Conservation (phyloP, 2,329 filamentous ascomycete species). For the Zymoseptoria crescenta region DNA sequence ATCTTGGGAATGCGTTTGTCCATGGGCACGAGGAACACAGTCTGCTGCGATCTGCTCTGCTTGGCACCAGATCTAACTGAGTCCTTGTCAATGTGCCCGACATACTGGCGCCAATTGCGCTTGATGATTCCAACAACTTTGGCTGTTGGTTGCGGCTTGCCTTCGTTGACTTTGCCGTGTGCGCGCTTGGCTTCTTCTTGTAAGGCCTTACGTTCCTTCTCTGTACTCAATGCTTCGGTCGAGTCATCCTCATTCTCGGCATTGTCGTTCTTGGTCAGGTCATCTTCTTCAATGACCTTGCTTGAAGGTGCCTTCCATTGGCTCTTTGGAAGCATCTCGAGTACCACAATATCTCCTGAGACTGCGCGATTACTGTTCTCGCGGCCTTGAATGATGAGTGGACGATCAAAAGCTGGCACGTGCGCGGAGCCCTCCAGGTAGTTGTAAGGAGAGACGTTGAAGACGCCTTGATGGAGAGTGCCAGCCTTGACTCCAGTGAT, state of each 20-base stretch:
- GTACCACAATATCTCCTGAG: slow-evolving; percentile 84
- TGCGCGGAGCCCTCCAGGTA: slow-evolving; percentile 91
- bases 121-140: slow-evolving; percentile 88
- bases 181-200: slow-evolving; percentile 86
- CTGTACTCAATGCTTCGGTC: slow-evolving; percentile 65
- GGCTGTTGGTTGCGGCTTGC: slow-evolving; percentile 78
- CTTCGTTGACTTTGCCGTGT: slow-evolving; percentile 68
- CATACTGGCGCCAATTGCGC: slow-evolving; percentile 96
- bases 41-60: slow-evolving; percentile 78
- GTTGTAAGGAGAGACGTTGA: slow-evolving; percentile 96
- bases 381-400: slow-evolving; percentile 77
- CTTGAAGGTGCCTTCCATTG: slow-evolving; percentile 96
- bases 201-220: slow-evolving; percentile 75
- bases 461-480: slow-evolving; percentile 85
- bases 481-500: slow-evolving; percentile 88
- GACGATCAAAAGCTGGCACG: slow-evolving; percentile 81
- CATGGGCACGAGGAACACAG: slow-evolving; percentile 93
- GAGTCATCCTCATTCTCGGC: slow-evolving; percentile 79
- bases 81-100: slow-evolving; percentile 85
- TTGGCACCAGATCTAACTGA: slow-evolving; percentile 67
- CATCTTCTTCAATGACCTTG: slow-evolving; percentile 91
- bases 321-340: slow-evolving; percentile 85
- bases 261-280: slow-evolving; percentile 86
- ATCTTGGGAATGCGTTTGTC: slow-evolving; percentile 98
- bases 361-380: slow-evolving; percentile 95